phyloP scores from a whole-genome alignment of 345 rosid genomes.

The Salix udensis region DNA sequence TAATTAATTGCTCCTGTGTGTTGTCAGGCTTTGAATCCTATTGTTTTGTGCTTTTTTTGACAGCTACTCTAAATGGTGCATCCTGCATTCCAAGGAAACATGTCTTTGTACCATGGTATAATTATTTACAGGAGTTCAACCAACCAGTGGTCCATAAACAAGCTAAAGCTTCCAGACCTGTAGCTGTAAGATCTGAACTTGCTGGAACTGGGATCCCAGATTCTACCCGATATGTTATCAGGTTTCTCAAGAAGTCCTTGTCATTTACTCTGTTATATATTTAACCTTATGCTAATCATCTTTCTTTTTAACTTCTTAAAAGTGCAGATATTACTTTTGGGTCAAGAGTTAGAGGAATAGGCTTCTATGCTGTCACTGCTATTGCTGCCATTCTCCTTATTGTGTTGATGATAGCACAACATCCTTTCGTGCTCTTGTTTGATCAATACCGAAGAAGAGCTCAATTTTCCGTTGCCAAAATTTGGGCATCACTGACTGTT shows the following conservation, averaged over 20 bases:
- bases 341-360: slow-evolving; percentile 71
- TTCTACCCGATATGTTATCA: slow-evolving; percentile 42
- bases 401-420: slow-evolving; percentile 59
- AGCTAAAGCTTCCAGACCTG: slow-evolving; percentile 26
- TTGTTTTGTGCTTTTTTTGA: background rate
- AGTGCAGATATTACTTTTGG: slow-evolving; percentile 54
- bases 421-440: slow-evolving; percentile 70
- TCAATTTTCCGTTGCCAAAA: slow-evolving; percentile 64
- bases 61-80: slow-evolving; percentile 38
- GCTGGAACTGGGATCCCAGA: slow-evolving; percentile 55
- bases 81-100: slow-evolving; percentile 26
- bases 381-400: slow-evolving; percentile 56
- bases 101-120: slow-evolving; percentile 21
- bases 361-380: slow-evolving; percentile 63
- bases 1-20: background rate
- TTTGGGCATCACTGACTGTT: slow-evolving; percentile 64
- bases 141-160: slow-evolving; percentile 15
- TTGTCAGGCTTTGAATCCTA: background rate
- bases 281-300: background rate
- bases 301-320: slow-evolving; percentile 5
- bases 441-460: slow-evolving; percentile 68
- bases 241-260: slow-evolving; percentile 37
- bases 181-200: slow-evolving; percentile 55
- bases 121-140: slow-evolving; percentile 23
- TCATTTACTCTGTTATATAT: background rate